phyloP scores from a whole-genome alignment of 2,329 filamentous ascomycete genomes.

The Fusarium neocosmosporiellum region DNA sequence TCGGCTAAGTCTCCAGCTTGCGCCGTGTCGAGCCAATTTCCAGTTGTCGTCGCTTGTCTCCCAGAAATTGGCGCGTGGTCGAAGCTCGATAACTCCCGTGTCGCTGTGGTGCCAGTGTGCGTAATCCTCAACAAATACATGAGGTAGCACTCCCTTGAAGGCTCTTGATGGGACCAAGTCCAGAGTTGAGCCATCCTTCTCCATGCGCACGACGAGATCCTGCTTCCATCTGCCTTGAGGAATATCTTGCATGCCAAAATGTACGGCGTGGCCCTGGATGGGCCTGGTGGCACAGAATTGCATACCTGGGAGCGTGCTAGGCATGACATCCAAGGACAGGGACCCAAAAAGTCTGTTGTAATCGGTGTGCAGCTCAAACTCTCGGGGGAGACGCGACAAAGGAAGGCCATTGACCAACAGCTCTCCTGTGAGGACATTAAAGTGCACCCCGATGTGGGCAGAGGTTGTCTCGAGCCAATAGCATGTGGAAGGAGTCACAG shows the following conservation, averaged over 20 bases:
- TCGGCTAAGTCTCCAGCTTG: conserved; percentile 4
- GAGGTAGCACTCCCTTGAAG: conserved; percentile 48
- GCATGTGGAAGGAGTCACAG: not conserved
- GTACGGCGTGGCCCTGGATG: conserved; percentile 35
- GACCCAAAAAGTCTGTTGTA: conserved; percentile 29
- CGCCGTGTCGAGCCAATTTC: conserved; percentile 34
- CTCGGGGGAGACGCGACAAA: conserved; percentile 15
- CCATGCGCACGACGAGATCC: conserved; percentile 49
- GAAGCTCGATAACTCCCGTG: conserved; percentile 47
- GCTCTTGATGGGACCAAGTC: conserved; percentile 50
- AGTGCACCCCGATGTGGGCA: not conserved
- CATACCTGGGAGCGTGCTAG: conserved; percentile 45
- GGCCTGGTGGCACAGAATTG: conserved; percentile 52
- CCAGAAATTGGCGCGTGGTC: conserved; percentile 44
- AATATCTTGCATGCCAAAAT: conserved; percentile 52
- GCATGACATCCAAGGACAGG: conserved; percentile 30
- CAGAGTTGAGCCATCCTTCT: not conserved
- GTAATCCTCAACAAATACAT: conserved; percentile 51
- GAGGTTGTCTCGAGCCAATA: conserved; percentile 26
- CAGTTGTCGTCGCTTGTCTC: conserved; percentile 29
- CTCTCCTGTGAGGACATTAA: conserved; percentile 25
- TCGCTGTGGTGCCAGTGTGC: conserved; percentile 59
- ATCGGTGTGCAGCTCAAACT: conserved; percentile 8
- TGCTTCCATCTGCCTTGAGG: conserved; percentile 2
- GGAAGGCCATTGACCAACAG: conserved; percentile 21